A percentile compares a stretch with the other conserved stretches of the same genome.
Evolutionary conservation across 2,329 filamentous ascomycete genomes (phyloP).

Genomic region (Macrophomina pseudophaseolina): DNA sequence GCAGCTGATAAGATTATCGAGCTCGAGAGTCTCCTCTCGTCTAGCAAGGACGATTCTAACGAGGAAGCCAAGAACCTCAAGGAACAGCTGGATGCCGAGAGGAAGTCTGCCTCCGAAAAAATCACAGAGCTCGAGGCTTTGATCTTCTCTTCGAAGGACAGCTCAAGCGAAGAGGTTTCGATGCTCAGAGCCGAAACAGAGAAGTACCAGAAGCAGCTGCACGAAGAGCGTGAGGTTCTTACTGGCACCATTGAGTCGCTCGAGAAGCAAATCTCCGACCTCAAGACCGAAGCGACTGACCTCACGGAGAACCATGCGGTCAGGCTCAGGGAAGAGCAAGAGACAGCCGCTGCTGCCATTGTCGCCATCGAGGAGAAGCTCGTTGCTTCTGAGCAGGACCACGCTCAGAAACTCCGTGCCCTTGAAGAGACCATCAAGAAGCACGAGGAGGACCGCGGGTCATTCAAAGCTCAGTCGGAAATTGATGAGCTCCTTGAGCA

Average conservation of each 20-base stretch:
- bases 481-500: slow-evolving; percentile 14
- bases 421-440: slow-evolving; percentile 19
- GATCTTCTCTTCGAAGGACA: slow-evolving; percentile 5
- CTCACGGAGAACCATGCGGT: slow-evolving; percentile 6
- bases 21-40: slow-evolving; percentile 8
- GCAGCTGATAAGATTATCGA: slow-evolving; percentile 21
- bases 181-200: slow-evolving; percentile 17
- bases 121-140: slow-evolving; percentile 21
- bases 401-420: slow-evolving; percentile 8
- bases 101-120: slow-evolving; percentile 15
- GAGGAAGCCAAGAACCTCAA: slow-evolving; percentile 16
- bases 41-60: not conserved
- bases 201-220: slow-evolving; percentile 26
- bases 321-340: slow-evolving; percentile 12
- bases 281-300: slow-evolving; percentile 15
- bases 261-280: slow-evolving; percentile 20
- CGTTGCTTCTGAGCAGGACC: slow-evolving; percentile 21
- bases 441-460: slow-evolving; percentile 12
- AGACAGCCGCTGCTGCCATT: slow-evolving; percentile 15
- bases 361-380: slow-evolving; percentile 25
- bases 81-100: slow-evolving; percentile 18
- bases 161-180: slow-evolving; percentile 9
- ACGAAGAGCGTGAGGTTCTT: slow-evolving; percentile 20
- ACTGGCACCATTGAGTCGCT: slow-evolving; percentile 14
- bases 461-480: slow-evolving; percentile 22